Conservation (phyloP, 176 grass and related monocot species). For the Thalia dealbata region DNA sequence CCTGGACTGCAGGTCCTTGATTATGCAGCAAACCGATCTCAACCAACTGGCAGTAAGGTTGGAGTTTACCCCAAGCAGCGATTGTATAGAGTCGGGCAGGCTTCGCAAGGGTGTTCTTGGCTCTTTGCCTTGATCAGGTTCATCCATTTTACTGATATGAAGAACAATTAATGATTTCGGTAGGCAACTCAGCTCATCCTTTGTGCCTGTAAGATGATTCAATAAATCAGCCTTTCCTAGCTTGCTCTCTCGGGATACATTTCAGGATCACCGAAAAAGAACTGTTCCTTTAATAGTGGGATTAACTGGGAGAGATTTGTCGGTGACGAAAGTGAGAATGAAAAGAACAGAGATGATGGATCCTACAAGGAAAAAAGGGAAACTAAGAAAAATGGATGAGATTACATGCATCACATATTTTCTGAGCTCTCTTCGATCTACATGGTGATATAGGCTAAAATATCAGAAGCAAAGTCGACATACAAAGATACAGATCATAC, state of each 20-base stretch:
- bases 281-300: background rate
- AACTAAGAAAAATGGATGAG: background rate
- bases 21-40: constrained; percentile 63
- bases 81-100: constrained; percentile 56
- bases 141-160: constrained; percentile 36
- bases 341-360: background rate
- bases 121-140: constrained; percentile 14
- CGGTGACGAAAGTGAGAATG: background rate
- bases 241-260: background rate
- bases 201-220: background rate
- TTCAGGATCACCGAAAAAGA: background rate
- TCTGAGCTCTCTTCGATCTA: constrained; percentile 13
- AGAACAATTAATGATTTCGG: constrained; percentile 15
- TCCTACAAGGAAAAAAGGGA: background rate
- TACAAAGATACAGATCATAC: constrained; percentile 12
- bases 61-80: constrained; percentile 53
- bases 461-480: constrained; percentile 21
- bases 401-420: background rate
- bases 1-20: constrained; percentile 54
- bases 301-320: background rate
- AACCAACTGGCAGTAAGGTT: constrained; percentile 57
- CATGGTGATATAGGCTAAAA: constrained; percentile 11
- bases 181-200: background rate
- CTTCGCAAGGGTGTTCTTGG: constrained; percentile 38
- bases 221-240: constrained; percentile 1